These are phyloP conservation scores for Ophiostoma pallidulum DNA, from an alignment of 2,329 filamentous ascomycete genomes.

Conservation along the genomic window DNA sequence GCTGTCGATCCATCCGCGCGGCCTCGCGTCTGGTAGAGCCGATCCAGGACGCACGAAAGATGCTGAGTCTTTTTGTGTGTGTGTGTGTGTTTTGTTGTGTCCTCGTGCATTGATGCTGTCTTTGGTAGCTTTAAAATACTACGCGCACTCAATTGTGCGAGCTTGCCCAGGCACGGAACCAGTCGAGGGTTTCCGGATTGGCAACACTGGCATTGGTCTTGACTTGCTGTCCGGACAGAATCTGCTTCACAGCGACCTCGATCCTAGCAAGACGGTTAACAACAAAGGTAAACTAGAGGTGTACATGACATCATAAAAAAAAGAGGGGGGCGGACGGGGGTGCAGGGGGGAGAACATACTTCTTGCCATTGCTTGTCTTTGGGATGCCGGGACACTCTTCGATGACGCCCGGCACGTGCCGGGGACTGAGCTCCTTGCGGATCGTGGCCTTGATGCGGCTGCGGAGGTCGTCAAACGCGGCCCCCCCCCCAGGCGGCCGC, in stretches of 20 bases:
- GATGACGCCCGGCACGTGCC: conserved; percentile 79
- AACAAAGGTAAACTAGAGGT: background rate
- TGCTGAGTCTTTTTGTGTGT: too few species aligned
- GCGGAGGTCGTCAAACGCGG: conserved; percentile 51
- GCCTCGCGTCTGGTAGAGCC: too few species aligned
- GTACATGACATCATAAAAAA: background rate
- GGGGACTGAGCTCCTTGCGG: conserved; percentile 68
- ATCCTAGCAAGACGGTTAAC: conserved; percentile 44
- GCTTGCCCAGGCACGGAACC: conserved; percentile 72
- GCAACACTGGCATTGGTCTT: conserved; percentile 91
- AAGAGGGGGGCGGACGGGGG: background rate
- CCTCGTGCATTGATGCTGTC: too few species aligned
- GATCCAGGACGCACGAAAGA: too few species aligned
- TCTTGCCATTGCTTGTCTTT: conserved; percentile 90
- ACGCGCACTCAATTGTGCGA: conserved; percentile 30
- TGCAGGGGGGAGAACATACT: conserved; percentile 53
- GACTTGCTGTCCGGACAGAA: conserved; percentile 75
- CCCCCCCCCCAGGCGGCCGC: conserved; percentile 48
- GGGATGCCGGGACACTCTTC: conserved; percentile 79
- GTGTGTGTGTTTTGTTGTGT: too few species aligned
- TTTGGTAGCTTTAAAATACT: too few species aligned
- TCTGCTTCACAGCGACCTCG: conserved; percentile 93
- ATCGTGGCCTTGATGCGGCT: conserved; percentile 57
- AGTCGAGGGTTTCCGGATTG: conserved; percentile 78
- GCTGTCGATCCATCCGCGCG: conserved; percentile 7